Conservation (phyloP, 345 rosid species). For the Salix exigua region DNA sequence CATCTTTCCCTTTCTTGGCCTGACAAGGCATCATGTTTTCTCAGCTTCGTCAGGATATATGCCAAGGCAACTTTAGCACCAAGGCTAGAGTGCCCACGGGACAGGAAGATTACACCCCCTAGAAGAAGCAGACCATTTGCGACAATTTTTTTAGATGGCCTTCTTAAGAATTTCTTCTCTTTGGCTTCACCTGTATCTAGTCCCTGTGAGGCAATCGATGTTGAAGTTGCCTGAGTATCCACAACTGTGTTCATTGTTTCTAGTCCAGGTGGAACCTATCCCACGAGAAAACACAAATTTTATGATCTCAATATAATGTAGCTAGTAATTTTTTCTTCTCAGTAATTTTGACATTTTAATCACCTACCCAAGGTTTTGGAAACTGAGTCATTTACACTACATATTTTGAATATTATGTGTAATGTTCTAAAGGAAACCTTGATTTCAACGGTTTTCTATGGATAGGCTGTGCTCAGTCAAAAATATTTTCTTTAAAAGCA, state of each 20-base stretch:
- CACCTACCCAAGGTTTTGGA: too few species aligned
- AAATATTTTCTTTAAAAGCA: constrained; percentile 12
- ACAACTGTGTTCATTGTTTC: constrained; percentile 23
- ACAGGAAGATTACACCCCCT: constrained; percentile 71
- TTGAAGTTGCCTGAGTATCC: constrained; percentile 18
- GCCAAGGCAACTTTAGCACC: constrained; percentile 87
- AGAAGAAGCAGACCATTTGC: constrained; percentile 63
- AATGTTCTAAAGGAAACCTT: not conserved
- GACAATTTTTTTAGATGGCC: constrained; percentile 63
- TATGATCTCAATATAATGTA: not conserved
- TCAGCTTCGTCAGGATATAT: constrained; percentile 67
- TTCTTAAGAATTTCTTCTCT: constrained; percentile 40
- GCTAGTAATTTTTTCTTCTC: not conserved
- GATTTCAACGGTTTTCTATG: not conserved
- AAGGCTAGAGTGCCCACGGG: constrained; percentile 64
- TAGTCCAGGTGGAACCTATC: constrained; percentile 60
- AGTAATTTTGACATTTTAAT: too few species aligned
- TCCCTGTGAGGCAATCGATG: constrained; percentile 20
- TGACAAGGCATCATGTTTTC: constrained; percentile 45
- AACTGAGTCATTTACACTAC: too few species aligned
- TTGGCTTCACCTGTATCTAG: constrained; percentile 17
- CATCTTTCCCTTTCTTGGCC: constrained; percentile 33
- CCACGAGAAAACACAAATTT: not conserved
- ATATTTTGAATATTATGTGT: too few species aligned
- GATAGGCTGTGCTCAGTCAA: not conserved